A percentile compares a stretch with the other conserved stretches of the same genome.
phyloP scores from a whole-genome alignment of 768 basidiomycete species.

The Tricholoma flavovirens region DNA sequence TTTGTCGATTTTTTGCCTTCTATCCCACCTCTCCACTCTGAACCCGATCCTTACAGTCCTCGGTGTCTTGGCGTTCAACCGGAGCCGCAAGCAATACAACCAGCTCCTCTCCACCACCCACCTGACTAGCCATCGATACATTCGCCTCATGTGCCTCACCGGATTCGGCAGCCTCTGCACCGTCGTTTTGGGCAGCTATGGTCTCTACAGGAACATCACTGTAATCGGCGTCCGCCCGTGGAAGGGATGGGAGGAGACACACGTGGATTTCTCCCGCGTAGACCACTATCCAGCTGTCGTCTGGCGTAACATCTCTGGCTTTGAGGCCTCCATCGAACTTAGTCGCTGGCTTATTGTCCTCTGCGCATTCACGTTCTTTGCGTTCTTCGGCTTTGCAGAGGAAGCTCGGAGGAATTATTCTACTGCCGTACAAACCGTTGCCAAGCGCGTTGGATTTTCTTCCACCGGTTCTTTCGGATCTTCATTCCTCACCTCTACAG shows the following conservation, averaged over 20 bases:
- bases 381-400: slow-evolving; percentile 48
- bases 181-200: slow-evolving; percentile 29
- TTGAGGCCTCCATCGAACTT: slow-evolving; percentile 23
- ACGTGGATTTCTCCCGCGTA: slow-evolving; percentile 42
- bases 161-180: slow-evolving; percentile 34
- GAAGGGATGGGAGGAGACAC: slow-evolving; percentile 46
- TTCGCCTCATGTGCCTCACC: slow-evolving; percentile 32
- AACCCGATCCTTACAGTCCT: slow-evolving; percentile 14
- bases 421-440: slow-evolving; percentile 25
- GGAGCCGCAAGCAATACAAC: slow-evolving; percentile 32
- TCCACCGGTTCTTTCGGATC: slow-evolving; percentile 12
- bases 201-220: slow-evolving; percentile 22
- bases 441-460: slow-evolving; percentile 21
- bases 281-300: slow-evolving; percentile 26
- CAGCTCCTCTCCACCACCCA: slow-evolving; percentile 26
- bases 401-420: slow-evolving; percentile 46
- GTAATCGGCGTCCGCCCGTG: slow-evolving; percentile 29
- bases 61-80: slow-evolving; percentile 30
- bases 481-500: slow-evolving; percentile 21
- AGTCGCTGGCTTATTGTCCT: slow-evolving; percentile 34
- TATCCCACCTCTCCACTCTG: not conserved
- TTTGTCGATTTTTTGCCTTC: slow-evolving; percentile 16
- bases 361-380: slow-evolving; percentile 46
- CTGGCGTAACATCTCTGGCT: slow-evolving; percentile 25
- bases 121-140: slow-evolving; percentile 42